These are phyloP conservation scores for Omphalea diandra DNA, from an alignment of 441 rosid genomes.

Conservation along the genomic window DNA sequence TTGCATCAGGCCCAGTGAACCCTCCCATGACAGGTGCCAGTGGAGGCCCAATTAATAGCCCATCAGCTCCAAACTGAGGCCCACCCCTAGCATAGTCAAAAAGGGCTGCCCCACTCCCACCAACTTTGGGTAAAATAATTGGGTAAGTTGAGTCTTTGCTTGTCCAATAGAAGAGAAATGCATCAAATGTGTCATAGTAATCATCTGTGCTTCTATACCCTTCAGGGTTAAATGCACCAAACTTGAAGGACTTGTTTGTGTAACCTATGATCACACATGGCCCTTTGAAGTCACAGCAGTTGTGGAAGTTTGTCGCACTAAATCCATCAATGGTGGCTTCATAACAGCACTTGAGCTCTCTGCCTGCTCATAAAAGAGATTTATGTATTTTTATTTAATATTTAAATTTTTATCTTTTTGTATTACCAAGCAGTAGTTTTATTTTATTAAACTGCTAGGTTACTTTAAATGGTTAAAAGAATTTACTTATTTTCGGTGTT, in stretches of 20 bases:
- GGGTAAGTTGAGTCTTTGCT: constrained; percentile 35
- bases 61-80: constrained; percentile 81
- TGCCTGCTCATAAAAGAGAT: constrained; percentile 36
- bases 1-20: constrained; percentile 77
- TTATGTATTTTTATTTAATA: not conserved
- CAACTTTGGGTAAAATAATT: constrained; percentile 54
- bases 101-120: constrained; percentile 86
- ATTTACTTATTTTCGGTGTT: too few species aligned
- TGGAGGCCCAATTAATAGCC: constrained; percentile 78
- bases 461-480: too few species aligned
- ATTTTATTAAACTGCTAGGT: too few species aligned
- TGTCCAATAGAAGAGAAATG: constrained; percentile 84
- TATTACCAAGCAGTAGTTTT: too few species aligned
- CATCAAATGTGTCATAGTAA: constrained; percentile 64
- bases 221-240: constrained; percentile 79
- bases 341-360: constrained; percentile 75
- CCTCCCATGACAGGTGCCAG: constrained; percentile 81
- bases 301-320: constrained; percentile 71
- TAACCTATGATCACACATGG: constrained; percentile 85
- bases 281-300: constrained; percentile 78
- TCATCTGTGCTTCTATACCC: constrained; percentile 94
- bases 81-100: constrained; percentile 85
- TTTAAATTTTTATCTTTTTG: too few species aligned
- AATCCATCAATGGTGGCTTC: constrained; percentile 73
- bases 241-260: constrained; percentile 64